Evolutionary conservation across 371 early-diverging fungal species (phyloP).

Genomic region (Coemansia sp.): DNA sequence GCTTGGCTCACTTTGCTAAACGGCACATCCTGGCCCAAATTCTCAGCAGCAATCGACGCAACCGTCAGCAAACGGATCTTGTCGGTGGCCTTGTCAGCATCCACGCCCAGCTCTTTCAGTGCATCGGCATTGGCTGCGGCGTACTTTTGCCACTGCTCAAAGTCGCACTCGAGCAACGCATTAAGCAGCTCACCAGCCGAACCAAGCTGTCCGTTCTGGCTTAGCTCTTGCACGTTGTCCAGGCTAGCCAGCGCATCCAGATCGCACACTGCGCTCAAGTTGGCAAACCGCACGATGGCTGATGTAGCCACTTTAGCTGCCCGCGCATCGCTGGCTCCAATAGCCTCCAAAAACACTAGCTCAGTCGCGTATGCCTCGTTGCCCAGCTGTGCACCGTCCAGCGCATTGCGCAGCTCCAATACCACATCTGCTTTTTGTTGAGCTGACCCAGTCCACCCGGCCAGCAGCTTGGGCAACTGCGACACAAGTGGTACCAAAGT

Average conservation of each 20-base stretch:
- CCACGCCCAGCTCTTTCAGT: conserved; percentile 58
- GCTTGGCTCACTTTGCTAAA: conserved; percentile 73
- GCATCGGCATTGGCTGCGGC: conserved; percentile 54
- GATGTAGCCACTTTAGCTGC: conserved; percentile 55
- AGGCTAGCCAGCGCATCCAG: conserved; percentile 78
- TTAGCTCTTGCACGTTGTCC: conserved; percentile 69
- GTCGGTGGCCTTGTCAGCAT: conserved; percentile 59
- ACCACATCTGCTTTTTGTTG: conserved; percentile 59
- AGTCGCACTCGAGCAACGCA: conserved; percentile 70
- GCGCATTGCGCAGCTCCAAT: conserved; percentile 60
- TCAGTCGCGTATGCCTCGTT: conserved; percentile 42
- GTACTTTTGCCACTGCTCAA: conserved; percentile 67
- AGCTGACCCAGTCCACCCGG: conserved; percentile 60
- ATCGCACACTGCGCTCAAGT: conserved; percentile 70
- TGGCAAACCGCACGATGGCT: conserved; percentile 69
- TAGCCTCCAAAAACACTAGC: conserved; percentile 57
- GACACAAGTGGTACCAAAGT: conserved; percentile 19
- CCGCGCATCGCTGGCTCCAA: conserved; percentile 57
- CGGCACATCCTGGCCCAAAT: conserved; percentile 66
- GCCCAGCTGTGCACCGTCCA: conserved; percentile 25
- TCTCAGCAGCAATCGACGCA: conserved; percentile 75
- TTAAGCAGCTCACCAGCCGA: conserved; percentile 67
- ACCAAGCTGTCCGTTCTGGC: conserved; percentile 45
- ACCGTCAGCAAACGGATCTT: conserved; percentile 88
- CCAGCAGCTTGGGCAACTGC: conserved; percentile 53